Percentiles rank a stretch among this genome's conserved stretches.
Evolutionary conservation across 2,329 filamentous ascomycete species (phyloP).

Genomic region (Epichloe sylvatica): DNA sequence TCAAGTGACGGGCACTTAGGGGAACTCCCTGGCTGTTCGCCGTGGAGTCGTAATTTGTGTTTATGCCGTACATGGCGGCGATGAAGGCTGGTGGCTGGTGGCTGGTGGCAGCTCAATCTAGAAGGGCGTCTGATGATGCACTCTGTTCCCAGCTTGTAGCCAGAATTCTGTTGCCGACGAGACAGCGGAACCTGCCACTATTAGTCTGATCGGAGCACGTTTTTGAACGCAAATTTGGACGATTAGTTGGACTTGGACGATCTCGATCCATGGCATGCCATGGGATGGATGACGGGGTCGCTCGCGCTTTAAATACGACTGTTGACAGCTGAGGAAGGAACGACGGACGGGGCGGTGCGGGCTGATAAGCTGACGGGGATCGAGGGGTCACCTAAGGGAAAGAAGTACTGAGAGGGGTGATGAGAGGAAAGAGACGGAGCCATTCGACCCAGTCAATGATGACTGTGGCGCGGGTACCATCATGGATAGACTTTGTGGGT

Average conservation of each 20-base stretch:
- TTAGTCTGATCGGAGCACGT: background rate
- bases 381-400: background rate
- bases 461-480: background rate
- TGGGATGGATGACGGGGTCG: no score
- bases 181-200: background rate
- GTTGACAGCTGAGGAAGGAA: background rate
- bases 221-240: no score
- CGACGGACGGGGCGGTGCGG: background rate
- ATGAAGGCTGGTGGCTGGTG: background rate
- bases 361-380: background rate
- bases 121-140: background rate
- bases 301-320: background rate
- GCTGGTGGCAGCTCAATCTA: background rate
- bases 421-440: background rate
- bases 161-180: no score
- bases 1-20: constrained; percentile 12
- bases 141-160: background rate
- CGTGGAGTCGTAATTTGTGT: constrained; percentile 35
- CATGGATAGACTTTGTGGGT: background rate
- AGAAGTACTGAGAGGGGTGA: background rate
- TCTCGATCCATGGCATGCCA: no score
- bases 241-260: no score
- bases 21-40: constrained; percentile 29
- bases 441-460: background rate
- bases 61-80: constrained; percentile 12